Evolutionary conservation across 2,329 filamentous ascomycete species (phyloP).

Genomic region (Sporothrix brunneoviolacea): DNA sequence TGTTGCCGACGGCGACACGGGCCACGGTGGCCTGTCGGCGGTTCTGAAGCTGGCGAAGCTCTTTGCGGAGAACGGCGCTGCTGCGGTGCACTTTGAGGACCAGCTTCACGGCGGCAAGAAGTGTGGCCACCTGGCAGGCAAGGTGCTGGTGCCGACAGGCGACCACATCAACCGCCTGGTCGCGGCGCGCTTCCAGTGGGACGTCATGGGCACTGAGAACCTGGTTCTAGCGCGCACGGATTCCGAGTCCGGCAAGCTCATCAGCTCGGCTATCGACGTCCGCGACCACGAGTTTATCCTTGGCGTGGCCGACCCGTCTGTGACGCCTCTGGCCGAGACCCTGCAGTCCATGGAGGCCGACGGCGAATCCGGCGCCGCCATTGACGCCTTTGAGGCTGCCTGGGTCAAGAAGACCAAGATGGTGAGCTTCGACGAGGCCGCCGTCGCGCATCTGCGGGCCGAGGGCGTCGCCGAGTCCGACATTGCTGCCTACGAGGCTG

Average conservation of each 20-base stretch:
- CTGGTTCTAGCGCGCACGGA: conserved; percentile 92
- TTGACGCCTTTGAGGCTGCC: conserved; percentile 75
- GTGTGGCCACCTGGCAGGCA: conserved; percentile 92
- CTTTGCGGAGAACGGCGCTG: conserved; percentile 94
- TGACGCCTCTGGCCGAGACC: conserved; percentile 56
- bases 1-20: conserved; percentile 92
- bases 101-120: conserved; percentile 98
- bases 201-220: conserved; percentile 94
- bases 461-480: conserved; percentile 58
- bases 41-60: conserved; percentile 95
- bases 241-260: conserved; percentile 83
- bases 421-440: conserved; percentile 87
- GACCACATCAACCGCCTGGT: conserved; percentile 96
- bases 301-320: conserved; percentile 34
- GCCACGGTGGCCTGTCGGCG: conserved; percentile 84
- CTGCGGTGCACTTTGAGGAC: conserved; percentile 95
- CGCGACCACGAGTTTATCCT: conserved; percentile 95
- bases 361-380: conserved; percentile 70
- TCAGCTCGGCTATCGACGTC: conserved; percentile 86
- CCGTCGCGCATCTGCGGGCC: conserved; percentile 63
- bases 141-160: conserved; percentile 86
- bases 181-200: conserved; percentile 93
- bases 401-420: conserved; percentile 86
- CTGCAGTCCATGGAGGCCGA: conserved; percentile 82
- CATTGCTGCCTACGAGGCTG: conserved; percentile 60